Base-by-base conservation (phyloP, 2,329 filamentous ascomycete genomes). In the Apiospora rasikravindrae region DNA sequence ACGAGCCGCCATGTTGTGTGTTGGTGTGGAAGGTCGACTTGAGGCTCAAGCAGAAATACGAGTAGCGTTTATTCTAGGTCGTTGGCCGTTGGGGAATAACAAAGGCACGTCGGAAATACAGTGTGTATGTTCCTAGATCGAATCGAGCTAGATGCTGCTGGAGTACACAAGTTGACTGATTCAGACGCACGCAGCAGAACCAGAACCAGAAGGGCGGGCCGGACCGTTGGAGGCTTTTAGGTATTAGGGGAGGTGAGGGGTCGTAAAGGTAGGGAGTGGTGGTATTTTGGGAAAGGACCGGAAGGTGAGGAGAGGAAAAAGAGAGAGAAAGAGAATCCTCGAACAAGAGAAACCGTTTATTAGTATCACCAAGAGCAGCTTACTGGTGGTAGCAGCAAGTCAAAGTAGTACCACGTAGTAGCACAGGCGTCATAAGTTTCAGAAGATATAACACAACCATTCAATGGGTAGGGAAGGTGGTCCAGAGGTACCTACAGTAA, bases 1-100 rank as follows among this genome's bases (percentile, higher is more conserved):
- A 80, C 88, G 86, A 37, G 84, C 77, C 68, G 89, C 85, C 89
- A 91, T 91, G 5, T 37, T 37, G 33, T 6, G 5, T 78, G 64
- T 83, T 72, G 5, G 42, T 42, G 45, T 61, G 19, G 53, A 57
- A 57, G 51, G 24, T 51, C 49, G 49, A 26, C 13, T 29, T 53
- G 24, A 13, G 24, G 24, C 51, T 53, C 24, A 53, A 53, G 51
- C n/a, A 49, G 45, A 22, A 49, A 19, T 49, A 19, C 45, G 22
- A n/a, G 22, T 29, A 53, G 26, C 26, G 51, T 33, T 51, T 57
- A 33, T 16, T 10, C 24, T n/a, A n/a, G 49, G 24, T 24, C 64
- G n/a, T 42, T 42, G n/a, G 37, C 64, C 37, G 37, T 45, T 67
- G 37, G 64, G 7, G 22, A 11, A 19, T 14, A 16, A 22, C 24